Percentiles rank a stretch among this genome's conserved stretches.
These are phyloP conservation scores for Mucor circinelloides DNA, from an alignment of 371 early-diverging fungal species.

Conservation along the genomic window DNA sequence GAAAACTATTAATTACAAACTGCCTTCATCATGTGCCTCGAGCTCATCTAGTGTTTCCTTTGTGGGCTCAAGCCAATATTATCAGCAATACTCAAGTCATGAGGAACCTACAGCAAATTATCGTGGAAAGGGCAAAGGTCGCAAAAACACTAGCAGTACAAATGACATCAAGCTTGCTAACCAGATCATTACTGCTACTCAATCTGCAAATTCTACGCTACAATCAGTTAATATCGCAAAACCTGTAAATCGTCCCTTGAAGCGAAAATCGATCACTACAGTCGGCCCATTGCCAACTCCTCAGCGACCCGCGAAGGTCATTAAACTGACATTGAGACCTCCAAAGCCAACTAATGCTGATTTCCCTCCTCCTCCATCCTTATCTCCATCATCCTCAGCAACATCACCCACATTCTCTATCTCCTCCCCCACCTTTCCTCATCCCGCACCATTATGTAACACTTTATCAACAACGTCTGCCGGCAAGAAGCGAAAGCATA, in stretches of 20 bases:
- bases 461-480: too few relatives aligned
- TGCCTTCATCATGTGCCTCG: too few relatives aligned
- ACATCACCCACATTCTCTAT: not conserved
- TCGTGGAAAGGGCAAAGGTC: not conserved
- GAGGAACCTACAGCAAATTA: not conserved
- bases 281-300: not conserved
- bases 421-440: too few relatives aligned
- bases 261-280: not conserved
- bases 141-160: not conserved
- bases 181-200: not conserved
- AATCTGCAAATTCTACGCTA: too few relatives aligned
- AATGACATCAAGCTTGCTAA: not conserved
- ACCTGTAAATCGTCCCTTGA: not conserved
- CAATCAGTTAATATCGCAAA: not conserved
- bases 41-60: not conserved
- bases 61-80: not conserved
- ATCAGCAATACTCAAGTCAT: not conserved
- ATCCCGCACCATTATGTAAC: too few relatives aligned
- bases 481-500: conserved; percentile 1
- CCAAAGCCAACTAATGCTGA: conserved; percentile 10
- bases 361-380: not conserved
- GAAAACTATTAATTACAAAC: too few relatives aligned
- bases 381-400: not conserved
- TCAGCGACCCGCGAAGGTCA: conserved; percentile 19
- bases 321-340: conserved; percentile 29